A percentile compares a stretch with the other conserved stretches of the same genome.
phyloP scores from a whole-genome alignment of 257 asterid genomes.

The Knoxia roxburghii region DNA sequence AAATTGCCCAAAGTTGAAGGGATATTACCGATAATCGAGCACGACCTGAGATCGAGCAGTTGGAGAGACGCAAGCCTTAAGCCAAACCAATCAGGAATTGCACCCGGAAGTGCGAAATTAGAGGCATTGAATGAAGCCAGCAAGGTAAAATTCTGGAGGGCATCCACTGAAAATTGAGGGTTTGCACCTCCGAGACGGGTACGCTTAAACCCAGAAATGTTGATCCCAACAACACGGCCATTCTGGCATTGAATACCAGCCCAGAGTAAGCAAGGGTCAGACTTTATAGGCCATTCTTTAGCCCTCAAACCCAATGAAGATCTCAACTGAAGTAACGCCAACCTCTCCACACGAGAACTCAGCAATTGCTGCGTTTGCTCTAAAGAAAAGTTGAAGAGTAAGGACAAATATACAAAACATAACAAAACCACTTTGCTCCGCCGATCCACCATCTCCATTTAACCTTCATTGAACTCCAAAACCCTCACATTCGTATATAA shows the following conservation, averaged over 20 bases:
- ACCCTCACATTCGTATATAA: slow-evolving; percentile 28
- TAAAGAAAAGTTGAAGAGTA: slow-evolving; percentile 43
- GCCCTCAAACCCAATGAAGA: slow-evolving; percentile 92
- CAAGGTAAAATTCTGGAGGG: slow-evolving; percentile 63
- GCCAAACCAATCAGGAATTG: slow-evolving; percentile 82
- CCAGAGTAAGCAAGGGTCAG: slow-evolving; percentile 77
- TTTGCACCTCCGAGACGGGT: slow-evolving; percentile 63
- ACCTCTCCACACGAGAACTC: slow-evolving; percentile 48
- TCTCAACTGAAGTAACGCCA: slow-evolving; percentile 75
- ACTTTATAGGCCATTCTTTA: slow-evolving; percentile 74
- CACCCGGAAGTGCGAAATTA: slow-evolving; percentile 54
- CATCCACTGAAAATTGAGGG: slow-evolving; percentile 75
- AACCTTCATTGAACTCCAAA: slow-evolving; percentile 59
- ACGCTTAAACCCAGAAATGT: slow-evolving; percentile 75
- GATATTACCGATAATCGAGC: slow-evolving; percentile 51
- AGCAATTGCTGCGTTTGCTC: slow-evolving; percentile 54
- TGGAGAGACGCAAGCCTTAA: slow-evolving; percentile 41
- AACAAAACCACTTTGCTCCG: slow-evolving; percentile 33
- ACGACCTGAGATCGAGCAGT: slow-evolving; percentile 88
- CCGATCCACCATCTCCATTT: slow-evolving; percentile 63
- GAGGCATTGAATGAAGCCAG: slow-evolving; percentile 76
- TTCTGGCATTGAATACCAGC: slow-evolving; percentile 59
- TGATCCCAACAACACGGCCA: slow-evolving; percentile 65
- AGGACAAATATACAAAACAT: slow-evolving; percentile 29
- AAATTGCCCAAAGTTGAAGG: slow-evolving; percentile 67